Evolutionary conservation across 768 basidiomycete species (phyloP), one percentile per base, ranked within the genome.

Genomic region (Mycena venus): DNA sequence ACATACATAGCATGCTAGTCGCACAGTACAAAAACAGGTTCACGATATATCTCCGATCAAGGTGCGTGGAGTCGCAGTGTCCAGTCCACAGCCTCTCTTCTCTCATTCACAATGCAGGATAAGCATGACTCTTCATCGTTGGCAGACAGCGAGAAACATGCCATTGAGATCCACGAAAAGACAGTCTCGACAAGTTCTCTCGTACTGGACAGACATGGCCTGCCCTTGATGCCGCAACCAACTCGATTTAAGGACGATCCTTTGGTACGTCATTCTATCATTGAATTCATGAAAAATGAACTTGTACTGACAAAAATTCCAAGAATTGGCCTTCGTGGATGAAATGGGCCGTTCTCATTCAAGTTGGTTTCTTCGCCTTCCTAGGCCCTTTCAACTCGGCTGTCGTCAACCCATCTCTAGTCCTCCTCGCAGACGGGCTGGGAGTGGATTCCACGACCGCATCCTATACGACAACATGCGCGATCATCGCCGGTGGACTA

Each of bases 311-410:
- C 11, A 44, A 34, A 65, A 47, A 2, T n/a, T 40, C 15, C 19
- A 59, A 76, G 75, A 76, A 76, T 68, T 76, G 75, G 75, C 70
- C 75, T 2, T 25, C 59, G 9, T 76, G 71, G 75, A 44, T 67
- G 53, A 76, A 76, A 69, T 76, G 75, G 75, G 60, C 72, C 36
- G 75, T 76, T 27, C 71, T 76, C 49, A 34, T 73, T 17, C 75
- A 76, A 73, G 71, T 76, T 36, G 44, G 64, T 29, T 60, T 76
- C 36, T 36, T 36, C 12, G 36, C 12, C 36, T 36, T 36, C 12
- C 36, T 12, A 36, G 7, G 36, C 36, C 36, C 36, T 36, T 36
- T 36, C 36, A 36, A 36, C 36, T 64, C 75, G 14, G 65, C 75
- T 10, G 72, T 76, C 55, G 55, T 76, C 51, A 76, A 76, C 19